Conservation (phyloP, 148 eudicot genomes). For the Suaeda aralocaspica region DNA sequence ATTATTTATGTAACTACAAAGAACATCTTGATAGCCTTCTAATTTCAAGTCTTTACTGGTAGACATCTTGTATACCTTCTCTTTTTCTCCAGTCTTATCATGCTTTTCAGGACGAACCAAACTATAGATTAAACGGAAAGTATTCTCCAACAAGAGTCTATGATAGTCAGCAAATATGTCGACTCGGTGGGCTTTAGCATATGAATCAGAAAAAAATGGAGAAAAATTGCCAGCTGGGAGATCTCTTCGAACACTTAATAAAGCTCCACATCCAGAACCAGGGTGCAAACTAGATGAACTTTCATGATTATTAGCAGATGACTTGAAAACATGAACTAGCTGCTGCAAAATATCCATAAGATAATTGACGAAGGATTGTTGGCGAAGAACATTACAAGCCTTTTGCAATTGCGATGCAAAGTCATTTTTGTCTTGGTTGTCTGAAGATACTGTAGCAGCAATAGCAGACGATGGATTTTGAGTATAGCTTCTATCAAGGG, state of each 20-base stretch:
- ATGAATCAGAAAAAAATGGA: slow-evolving; percentile 96
- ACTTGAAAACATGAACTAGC: slow-evolving; percentile 81
- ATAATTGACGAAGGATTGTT: slow-evolving; percentile 81
- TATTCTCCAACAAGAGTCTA: slow-evolving; percentile 80
- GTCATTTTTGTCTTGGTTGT: slow-evolving; percentile 76
- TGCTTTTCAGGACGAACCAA: slow-evolving; percentile 96
- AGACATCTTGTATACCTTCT: slow-evolving; percentile 60
- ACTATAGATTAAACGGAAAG: slow-evolving; percentile 90
- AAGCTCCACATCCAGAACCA: slow-evolving; percentile 91
- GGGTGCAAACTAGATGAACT: slow-evolving; percentile 51
- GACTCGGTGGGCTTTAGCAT: slow-evolving; percentile 81
- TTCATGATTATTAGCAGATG: slow-evolving; percentile 56
- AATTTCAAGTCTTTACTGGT: slow-evolving; percentile 84
- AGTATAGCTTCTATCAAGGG: slow-evolving; percentile 51
- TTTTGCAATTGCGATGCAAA: slow-evolving; percentile 68
- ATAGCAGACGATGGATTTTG: slow-evolving; percentile 39
- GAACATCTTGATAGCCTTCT: slow-evolving; percentile 98
- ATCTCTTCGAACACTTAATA: slow-evolving; percentile 88
- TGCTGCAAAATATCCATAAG: slow-evolving; percentile 98
- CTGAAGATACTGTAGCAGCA: slow-evolving; percentile 38
- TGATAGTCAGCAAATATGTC: slow-evolving; percentile 97
- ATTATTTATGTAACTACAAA: slow-evolving; percentile 96
- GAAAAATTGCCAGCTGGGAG: slow-evolving; percentile 97
- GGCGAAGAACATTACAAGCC: slow-evolving; percentile 84
- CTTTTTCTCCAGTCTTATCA: slow-evolving; percentile 85